Evolutionary conservation across 805 yeast species (phyloP).

Genomic region (Wickerhamomyces chambardii): DNA sequence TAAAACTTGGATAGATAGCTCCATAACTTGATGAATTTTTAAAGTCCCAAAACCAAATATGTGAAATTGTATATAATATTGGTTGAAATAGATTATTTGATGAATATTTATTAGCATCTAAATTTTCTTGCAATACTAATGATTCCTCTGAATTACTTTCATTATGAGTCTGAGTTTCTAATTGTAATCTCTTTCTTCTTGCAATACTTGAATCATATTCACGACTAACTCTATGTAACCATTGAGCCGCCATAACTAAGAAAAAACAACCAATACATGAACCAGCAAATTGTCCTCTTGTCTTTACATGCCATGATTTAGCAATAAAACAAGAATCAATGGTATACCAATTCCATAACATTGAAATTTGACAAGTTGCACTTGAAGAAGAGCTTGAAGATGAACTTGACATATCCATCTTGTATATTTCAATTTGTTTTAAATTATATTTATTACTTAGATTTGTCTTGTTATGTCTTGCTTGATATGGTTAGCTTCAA

Average conservation of each 20-base stretch:
- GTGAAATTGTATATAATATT: constrained; percentile 15
- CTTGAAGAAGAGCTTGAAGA: no score
- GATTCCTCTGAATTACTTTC: neutral
- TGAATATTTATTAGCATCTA: neutral
- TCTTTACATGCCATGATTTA: constrained; percentile 50
- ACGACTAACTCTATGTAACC: constrained; percentile 44
- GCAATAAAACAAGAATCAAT: constrained; percentile 59
- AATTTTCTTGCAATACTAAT: neutral
- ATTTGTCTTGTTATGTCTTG: no score
- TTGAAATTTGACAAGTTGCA: constrained; percentile 10
- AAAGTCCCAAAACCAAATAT: constrained; percentile 17
- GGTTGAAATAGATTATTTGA: constrained; percentile 11
- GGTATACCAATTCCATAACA: constrained; percentile 74
- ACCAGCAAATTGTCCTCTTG: constrained; percentile 61
- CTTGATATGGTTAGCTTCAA: no score
- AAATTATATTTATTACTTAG: no score
- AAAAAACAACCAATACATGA: constrained; percentile 62
- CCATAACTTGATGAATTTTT: constrained; percentile 6
- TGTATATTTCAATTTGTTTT: no score
- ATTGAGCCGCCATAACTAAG: constrained; percentile 46
- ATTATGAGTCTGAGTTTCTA: neutral
- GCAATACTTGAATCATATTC: constrained; percentile 38
- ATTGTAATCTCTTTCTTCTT: constrained; percentile 9
- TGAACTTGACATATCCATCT: no score
- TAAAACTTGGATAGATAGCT: constrained; percentile 27